phyloP scores from a whole-genome alignment of 129 eudicot genomes.

The Chrysanthemum seticuspe region DNA sequence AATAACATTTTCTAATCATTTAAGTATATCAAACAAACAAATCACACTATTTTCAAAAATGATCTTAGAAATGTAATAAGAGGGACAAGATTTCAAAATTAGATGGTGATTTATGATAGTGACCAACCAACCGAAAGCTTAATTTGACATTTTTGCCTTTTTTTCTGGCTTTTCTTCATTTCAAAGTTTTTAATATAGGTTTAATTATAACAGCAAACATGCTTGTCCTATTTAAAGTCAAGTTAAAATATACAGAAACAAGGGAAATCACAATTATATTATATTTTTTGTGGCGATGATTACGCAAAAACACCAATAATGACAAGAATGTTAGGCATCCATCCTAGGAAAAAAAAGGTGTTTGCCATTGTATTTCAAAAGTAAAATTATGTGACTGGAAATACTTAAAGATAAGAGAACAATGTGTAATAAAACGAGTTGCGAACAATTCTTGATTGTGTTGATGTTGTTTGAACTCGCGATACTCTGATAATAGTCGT shows the following conservation, averaged over 20 bases:
- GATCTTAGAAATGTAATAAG: not conserved
- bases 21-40: too few relatives aligned
- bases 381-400: too few relatives aligned
- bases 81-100: constrained; percentile 16
- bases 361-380: too few relatives aligned
- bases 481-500: too few relatives aligned
- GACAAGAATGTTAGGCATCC: not conserved
- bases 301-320: constrained; percentile 18
- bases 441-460: too few relatives aligned
- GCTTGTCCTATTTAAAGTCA: constrained; percentile 26
- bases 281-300: constrained; percentile 3
- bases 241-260: not conserved
- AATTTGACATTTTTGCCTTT: constrained; percentile 9
- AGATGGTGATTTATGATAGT: not conserved
- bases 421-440: too few relatives aligned
- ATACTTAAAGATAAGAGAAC: too few relatives aligned
- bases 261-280: too few relatives aligned
- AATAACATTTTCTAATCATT: too few relatives aligned
- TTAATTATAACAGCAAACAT: constrained; percentile 29
- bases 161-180: constrained; percentile 14
- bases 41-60: too few relatives aligned
- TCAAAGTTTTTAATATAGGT: not conserved
- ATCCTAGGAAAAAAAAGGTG: too few relatives aligned
- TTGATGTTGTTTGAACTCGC: too few relatives aligned
- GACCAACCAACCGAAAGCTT: constrained; percentile 33